These are phyloP conservation scores for Beauveria rudraprayagi DNA, from an alignment of 2,329 filamentous ascomycete species.

Conservation along the genomic window DNA sequence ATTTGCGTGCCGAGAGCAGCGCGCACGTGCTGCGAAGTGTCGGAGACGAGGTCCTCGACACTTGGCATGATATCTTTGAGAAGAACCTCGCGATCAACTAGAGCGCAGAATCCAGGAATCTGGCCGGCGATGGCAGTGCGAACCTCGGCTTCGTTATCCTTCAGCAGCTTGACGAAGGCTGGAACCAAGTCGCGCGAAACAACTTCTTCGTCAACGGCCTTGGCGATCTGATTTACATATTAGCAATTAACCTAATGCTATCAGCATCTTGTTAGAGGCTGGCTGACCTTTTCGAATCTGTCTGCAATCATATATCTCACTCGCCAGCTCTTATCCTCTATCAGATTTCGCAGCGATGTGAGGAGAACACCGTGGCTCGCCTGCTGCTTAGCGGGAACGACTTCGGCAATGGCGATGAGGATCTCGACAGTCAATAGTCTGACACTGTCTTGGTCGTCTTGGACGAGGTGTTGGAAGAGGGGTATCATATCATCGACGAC, in stretches of 20 bases:
- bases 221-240: conserved; percentile 64
- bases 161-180: conserved; percentile 93
- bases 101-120: conserved; percentile 90
- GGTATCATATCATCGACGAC: conserved; percentile 99
- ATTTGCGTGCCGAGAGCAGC: conserved; percentile 94
- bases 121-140: conserved; percentile 94
- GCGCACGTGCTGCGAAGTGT: conserved; percentile 93
- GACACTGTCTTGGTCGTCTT: conserved; percentile 96
- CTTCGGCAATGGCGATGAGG: conserved; percentile 91
- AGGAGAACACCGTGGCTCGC: conserved; percentile 89
- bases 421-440: conserved; percentile 93
- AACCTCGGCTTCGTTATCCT: conserved; percentile 96
- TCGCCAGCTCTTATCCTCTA: conserved; percentile 99
- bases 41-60: conserved; percentile 91
- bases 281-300: conserved; percentile 82
- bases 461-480: conserved; percentile 91
- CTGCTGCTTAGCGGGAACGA: conserved; percentile 96
- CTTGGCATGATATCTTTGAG: conserved; percentile 95
- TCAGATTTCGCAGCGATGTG: conserved; percentile 81
- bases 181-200: conserved; percentile 89
- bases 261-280: background rate
- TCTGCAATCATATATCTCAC: conserved; percentile 99
- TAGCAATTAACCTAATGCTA: background rate
- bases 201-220: conserved; percentile 96
- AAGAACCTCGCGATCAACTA: conserved; percentile 80